Base-by-base conservation (phyloP, 2,329 filamentous ascomycete genomes). In the Sporothrix pallida region DNA sequence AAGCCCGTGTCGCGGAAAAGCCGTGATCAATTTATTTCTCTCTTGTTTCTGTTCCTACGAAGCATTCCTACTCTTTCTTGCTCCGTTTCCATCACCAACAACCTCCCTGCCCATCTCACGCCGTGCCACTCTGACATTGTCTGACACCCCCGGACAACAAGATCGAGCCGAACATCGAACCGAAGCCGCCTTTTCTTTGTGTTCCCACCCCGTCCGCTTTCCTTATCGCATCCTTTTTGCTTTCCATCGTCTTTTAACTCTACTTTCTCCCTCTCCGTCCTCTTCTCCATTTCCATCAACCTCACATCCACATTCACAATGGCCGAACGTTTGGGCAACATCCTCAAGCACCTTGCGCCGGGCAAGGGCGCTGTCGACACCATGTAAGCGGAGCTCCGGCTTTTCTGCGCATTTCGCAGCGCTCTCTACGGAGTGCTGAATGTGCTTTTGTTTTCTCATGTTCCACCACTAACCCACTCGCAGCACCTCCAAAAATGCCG, bases 401-500 rank as follows among this genome's bases (percentile, higher is more conserved):
- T 2, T 5, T 37, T 37, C 31, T 37, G 20, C 62, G 56, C 44
- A 10, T 10, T 54, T 13, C 12, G 4, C 31, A 7, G 31, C 31
- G 31, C 31, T 37, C 31, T 37, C 31, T 37, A 37, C 31, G 31
- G 31, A 37, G 31, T 37, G 31, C 31, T 3, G 31, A 37, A 5
- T 37, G 31, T 37, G 31, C 31, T 37, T 2, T 37, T 37, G 31
- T 37, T 37, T 37, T 37, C 31, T 37, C 3, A 37, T 37, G 31
- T 37, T 37, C 31, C 31, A 37, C 3, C 31, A 37, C 70, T 31
- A 65, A 70, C 46, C 75, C 79, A 75, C 78, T 23, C 1, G 73
- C 78, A 97, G 94, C 80, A 94, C 93, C 74, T 90, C 93, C 78
- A 95, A 98, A 87, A 97, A 97, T 83, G 90, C 95, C 78, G 95